A percentile compares a stretch with the other conserved stretches of the same genome.
phyloP scores from a whole-genome alignment of 2,329 filamentous ascomycete genomes.

The Epichloe brachyelytri region DNA sequence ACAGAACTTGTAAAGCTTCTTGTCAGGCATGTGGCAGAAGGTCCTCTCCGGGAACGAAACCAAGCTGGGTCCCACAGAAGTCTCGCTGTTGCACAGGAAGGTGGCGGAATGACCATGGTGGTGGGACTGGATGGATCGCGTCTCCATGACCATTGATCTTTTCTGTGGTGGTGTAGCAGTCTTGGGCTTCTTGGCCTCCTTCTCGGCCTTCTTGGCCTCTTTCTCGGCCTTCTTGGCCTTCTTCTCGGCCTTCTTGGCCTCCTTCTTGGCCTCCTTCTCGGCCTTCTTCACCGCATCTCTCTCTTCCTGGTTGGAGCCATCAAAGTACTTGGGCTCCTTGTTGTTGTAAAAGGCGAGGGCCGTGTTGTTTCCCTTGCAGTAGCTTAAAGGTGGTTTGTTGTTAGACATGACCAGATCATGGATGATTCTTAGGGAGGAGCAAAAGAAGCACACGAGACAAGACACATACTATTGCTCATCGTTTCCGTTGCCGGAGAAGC shows the following conservation, averaged over 20 bases:
- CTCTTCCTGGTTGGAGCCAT: neutral
- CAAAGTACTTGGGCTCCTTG: neutral
- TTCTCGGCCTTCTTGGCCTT: neutral
- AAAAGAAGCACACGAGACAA: neutral
- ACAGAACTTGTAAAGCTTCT: constrained; percentile 1
- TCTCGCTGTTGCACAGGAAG: neutral
- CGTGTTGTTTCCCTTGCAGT: neutral
- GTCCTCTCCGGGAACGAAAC: neutral
- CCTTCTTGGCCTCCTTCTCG: neutral
- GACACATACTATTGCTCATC: neutral
- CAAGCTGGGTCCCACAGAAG: constrained; percentile 2
- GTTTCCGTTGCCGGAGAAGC: neutral
- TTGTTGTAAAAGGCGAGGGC: neutral
- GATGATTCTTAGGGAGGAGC: too few relatives aligned
- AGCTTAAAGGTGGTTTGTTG: neutral
- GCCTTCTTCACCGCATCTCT: neutral
- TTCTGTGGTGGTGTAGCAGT: too few relatives aligned
- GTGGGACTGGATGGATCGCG: neutral
- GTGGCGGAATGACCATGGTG: neutral
- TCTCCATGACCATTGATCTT: neutral
- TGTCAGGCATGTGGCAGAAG: constrained; percentile 5
- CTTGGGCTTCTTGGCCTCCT: neutral
- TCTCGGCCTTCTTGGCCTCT: neutral
- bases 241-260: neutral
- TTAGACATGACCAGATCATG: neutral